Conservation (phyloP, 208 protist genomes). For the Crithidia thermophila region DNA sequence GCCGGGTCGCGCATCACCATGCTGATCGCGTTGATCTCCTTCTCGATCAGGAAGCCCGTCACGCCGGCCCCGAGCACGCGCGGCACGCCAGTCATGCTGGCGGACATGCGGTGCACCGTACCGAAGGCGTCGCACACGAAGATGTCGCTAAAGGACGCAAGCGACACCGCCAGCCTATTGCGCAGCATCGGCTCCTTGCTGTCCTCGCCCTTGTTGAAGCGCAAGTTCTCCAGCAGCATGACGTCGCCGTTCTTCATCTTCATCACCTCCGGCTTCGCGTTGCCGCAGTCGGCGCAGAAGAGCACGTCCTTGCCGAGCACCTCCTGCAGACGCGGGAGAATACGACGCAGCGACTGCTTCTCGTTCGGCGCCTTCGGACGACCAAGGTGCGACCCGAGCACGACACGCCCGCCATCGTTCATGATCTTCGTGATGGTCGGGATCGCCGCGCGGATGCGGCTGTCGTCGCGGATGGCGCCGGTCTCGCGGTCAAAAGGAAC, state of each 20-base stretch:
- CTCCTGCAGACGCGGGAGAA: slow-evolving; percentile 91
- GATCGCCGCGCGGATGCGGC: slow-evolving; percentile 96
- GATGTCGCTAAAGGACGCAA: slow-evolving; percentile 96
- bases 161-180: slow-evolving; percentile 81
- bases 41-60: slow-evolving; percentile 98
- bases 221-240: slow-evolving; percentile 99
- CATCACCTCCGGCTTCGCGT: slow-evolving; percentile 57
- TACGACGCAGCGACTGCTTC: slow-evolving; percentile 92
- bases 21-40: slow-evolving; percentile 98
- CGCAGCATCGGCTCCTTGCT: slow-evolving; percentile 81
- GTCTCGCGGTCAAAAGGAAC: slow-evolving; percentile 96
- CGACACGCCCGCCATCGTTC: slow-evolving; percentile 84
- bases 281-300: slow-evolving; percentile 63
- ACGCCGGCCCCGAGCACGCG: slow-evolving; percentile 92
- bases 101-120: slow-evolving; percentile 99
- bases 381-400: slow-evolving; percentile 98
- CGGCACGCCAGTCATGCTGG: slow-evolving; percentile 92
- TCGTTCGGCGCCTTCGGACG: slow-evolving; percentile 96
- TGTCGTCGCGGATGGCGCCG: slow-evolving; percentile 94
- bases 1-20: slow-evolving; percentile 93
- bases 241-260: slow-evolving; percentile 91
- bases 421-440: slow-evolving; percentile 97
- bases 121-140: slow-evolving; percentile 99
- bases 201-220: slow-evolving; percentile 99
- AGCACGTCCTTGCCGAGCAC: slow-evolving; percentile 75